Evolutionary conservation across 2,329 filamentous ascomycete species (phyloP), one percentile per base, ranked within the genome.

Genomic region (Neopestalotiopsis sp.): DNA sequence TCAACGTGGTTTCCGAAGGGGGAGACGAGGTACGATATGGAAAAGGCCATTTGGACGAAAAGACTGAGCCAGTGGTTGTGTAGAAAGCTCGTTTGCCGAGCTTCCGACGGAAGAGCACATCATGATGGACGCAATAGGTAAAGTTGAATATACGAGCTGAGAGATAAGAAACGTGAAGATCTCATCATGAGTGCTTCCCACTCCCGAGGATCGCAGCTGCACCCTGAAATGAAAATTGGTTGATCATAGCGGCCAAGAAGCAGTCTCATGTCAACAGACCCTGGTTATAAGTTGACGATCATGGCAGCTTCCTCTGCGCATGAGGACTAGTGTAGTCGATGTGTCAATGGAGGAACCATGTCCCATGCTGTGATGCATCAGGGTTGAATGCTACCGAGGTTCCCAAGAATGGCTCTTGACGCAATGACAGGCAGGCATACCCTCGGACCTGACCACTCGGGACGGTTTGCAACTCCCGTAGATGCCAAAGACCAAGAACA

Each of bases 41-140:
- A 3, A 49, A 64, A 32, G 34, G 30, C 10, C n/a, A 62, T 34
- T 17, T 64, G 38, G 61, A 64, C 40, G 61, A 64, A 38, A 64
- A 64, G 17, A 12, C 38, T 12, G 38, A 17, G 5, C 61, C 34
- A 9, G 6, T 64, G 38, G 38, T 53, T 45, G 61, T 64, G 13
- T 64, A n/a, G 3, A 53, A 53, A 53, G 17, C 45, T 53, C n/a
- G 45, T 3, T 3, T 20, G 14, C 45, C 1, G 45, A 1, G 6
- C 17, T 53, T 17, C 45, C 45, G n/a, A 6, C 45, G 20, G 17
- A 9, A 53, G 17, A 9, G 45, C n/a, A 53, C 17, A 20, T 10
- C 17, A 24, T 53, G 17, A 17, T 17, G 0, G 17, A 24, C 20
- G 45, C 45, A 53, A 53, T n/a, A 28, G 45, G 45, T 53, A 53